These are phyloP conservation scores for Termitomyces sp. DNA, from an alignment of 768 basidiomycete genomes.

Conservation along the genomic window DNA sequence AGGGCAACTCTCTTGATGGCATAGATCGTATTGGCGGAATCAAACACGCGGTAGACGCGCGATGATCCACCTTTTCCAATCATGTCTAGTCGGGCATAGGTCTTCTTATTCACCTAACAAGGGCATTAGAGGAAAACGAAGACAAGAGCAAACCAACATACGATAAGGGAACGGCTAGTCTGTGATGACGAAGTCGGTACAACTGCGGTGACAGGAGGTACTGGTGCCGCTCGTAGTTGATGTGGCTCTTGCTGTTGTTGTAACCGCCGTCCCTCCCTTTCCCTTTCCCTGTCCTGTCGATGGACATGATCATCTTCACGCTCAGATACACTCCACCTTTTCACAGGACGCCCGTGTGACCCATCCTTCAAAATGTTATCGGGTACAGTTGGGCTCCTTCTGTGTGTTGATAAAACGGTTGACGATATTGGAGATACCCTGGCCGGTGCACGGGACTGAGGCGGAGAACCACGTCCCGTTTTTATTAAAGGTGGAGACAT, in stretches of 20 bases:
- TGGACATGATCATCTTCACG: conserved; percentile 27
- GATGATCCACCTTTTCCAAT: conserved; percentile 94
- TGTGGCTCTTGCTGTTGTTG: conserved; percentile 27
- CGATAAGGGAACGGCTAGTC: conserved; percentile 37
- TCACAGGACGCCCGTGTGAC: conserved; percentile 17
- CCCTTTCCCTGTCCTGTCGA: conserved; percentile 28
- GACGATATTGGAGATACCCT: conserved; percentile 13
- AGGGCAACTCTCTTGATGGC: conserved; percentile 92
- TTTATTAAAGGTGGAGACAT: conserved; percentile 17
- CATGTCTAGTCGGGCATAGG: conserved; percentile 81
- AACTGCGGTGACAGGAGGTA: conserved; percentile 26
- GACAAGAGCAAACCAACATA: conserved; percentile 17
- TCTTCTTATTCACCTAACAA: conserved; percentile 71
- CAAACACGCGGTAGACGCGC: conserved; percentile 91
- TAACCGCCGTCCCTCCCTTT: conserved; percentile 23
- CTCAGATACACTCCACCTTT: conserved; percentile 31
- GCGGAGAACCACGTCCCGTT: conserved; percentile 28
- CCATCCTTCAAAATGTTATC: conserved; percentile 25
- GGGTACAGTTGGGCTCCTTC: conserved; percentile 66
- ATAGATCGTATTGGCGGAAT: conserved; percentile 66
- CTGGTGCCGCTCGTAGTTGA: conserved; percentile 26
- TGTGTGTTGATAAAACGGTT: conserved; percentile 39
- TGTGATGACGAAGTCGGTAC: conserved; percentile 24
- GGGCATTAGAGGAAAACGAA: not conserved
- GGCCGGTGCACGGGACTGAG: conserved; percentile 13